Base-by-base conservation (phyloP, 345 rosid species). In the Eucalyptus marginata region DNA sequence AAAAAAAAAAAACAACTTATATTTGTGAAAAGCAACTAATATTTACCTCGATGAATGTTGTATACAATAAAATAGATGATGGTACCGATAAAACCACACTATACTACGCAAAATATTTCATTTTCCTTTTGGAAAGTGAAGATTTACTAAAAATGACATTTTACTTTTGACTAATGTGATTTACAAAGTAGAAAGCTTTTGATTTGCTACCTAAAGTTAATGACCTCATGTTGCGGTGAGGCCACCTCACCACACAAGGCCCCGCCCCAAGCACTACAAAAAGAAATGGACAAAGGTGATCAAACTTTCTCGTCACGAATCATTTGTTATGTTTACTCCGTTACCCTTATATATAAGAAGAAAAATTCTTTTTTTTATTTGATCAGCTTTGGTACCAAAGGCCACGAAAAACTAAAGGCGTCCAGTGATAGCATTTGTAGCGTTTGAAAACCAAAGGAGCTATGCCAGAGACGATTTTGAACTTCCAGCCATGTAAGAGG, bases 271-370 rank as follows among this genome's bases (percentile, higher is more conserved):
- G 17, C 18, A 64, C 36, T 7, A 4, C 10, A 29, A 64, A 64
- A n/a, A n/a, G 10, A 64, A 64, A 64, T n/a, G 10, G 40, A 29
- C 31, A 3, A 15, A 14, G 8, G 20, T 14, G 10, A n/a, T n/a
- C 3, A 13, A 64, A n/a, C 1, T 64, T 29, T 64, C 5, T n/a
- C 14, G 1, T 64, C 36, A 14, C 18, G 3, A 64, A n/a, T 2
- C 5, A 0, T n/a, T 64, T n/a, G 18, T 14, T 14, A 8, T 8
- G 40, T 14, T 64, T 64, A 14, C 1, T 64, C 20, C 5, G 0
- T 6, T 8, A 14, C 3, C 2, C 2, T 64, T 15, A 14, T 15
- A 15, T 29, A 62, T 29, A 18, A 7, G 7, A 29, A 14, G 1
- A n/a, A 16, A 29, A 29, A 14, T 0, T 62, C 3, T 1, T 29